A percentile compares a stretch with the other conserved stretches of the same genome.
These are phyloP conservation scores for Aspergillus sp. DNA, from an alignment of 2,329 filamentous ascomycete genomes.

Conservation along the genomic window DNA sequence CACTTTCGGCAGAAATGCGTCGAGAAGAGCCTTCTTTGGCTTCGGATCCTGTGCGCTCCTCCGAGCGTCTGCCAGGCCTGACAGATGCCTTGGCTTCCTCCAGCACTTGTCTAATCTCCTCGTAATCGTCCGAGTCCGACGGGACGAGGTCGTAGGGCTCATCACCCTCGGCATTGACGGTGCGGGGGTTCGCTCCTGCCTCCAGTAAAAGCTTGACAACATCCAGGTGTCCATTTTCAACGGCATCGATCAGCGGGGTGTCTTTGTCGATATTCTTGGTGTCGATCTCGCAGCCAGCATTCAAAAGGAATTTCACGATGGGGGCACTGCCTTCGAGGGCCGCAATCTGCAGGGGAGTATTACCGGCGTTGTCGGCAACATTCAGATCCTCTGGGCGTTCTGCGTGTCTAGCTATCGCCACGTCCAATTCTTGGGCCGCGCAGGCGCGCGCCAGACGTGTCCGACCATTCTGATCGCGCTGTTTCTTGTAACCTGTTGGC, in stretches of 20 bases:
- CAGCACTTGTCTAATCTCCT: conserved; percentile 71
- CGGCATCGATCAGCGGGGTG: conserved; percentile 90
- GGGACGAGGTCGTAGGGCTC: conserved; percentile 84
- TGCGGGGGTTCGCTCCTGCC: conserved; percentile 86
- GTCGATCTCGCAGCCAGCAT: conserved; percentile 80
- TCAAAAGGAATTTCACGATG: conserved; percentile 83
- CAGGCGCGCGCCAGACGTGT: conserved; percentile 89
- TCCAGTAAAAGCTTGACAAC: conserved; percentile 82
- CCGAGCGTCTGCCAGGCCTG: conserved; percentile 44
- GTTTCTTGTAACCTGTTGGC: conserved; percentile 71
- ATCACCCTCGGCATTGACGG: conserved; percentile 87
- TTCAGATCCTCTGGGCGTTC: conserved; percentile 87
- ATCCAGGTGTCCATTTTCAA: conserved; percentile 89
- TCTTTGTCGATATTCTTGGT: conserved; percentile 78
- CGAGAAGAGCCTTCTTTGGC: conserved; percentile 41
- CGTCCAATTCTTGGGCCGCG: conserved; percentile 77
- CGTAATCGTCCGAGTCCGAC: conserved; percentile 72
- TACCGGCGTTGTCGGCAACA: conserved; percentile 89
- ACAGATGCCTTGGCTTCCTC: conserved; percentile 62
- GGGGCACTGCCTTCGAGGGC: conserved; percentile 81
- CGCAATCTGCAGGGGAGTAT: conserved; percentile 91
- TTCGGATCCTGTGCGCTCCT: conserved; percentile 38
- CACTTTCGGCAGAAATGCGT: conserved; percentile 46
- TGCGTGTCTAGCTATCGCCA: conserved; percentile 69
- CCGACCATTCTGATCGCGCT: conserved; percentile 87